Percentiles rank a stretch among this genome's conserved stretches.
Evolutionary conservation across 768 basidiomycete species (phyloP).

Genomic region (Boletellus emodensis): DNA sequence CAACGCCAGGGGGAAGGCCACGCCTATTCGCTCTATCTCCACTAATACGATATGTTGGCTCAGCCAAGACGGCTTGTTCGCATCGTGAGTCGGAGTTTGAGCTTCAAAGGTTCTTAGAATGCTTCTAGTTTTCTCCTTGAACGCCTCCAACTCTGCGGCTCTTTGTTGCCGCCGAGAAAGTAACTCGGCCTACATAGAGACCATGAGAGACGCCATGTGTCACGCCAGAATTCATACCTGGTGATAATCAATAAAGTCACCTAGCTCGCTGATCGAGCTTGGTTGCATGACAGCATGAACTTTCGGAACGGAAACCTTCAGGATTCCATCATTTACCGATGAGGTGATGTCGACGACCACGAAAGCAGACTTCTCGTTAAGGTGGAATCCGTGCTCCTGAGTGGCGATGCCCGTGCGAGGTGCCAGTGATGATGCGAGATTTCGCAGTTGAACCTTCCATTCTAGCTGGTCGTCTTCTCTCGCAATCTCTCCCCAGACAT

Average conservation of each 20-base stretch:
- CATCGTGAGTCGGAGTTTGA: slow-evolving; percentile 33
- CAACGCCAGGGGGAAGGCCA: slow-evolving; percentile 81
- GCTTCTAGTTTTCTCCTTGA: slow-evolving; percentile 75
- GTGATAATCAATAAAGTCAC: slow-evolving; percentile 82
- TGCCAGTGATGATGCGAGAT: slow-evolving; percentile 81
- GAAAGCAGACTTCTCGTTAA: slow-evolving; percentile 73
- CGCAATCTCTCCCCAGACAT: slow-evolving; percentile 61
- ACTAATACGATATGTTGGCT: slow-evolving; percentile 52
- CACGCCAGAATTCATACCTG: slow-evolving; percentile 46
- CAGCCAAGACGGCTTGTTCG: slow-evolving; percentile 46
- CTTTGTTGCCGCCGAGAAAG: slow-evolving; percentile 70
- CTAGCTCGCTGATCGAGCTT: slow-evolving; percentile 85
- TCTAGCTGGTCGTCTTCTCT: slow-evolving; percentile 39
- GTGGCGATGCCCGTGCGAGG: slow-evolving; percentile 43
- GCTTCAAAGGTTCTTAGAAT: slow-evolving; percentile 75
- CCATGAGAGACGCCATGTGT: slow-evolving; percentile 8
- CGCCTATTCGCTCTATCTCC: slow-evolving; percentile 66
- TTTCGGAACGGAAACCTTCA: slow-evolving; percentile 62
- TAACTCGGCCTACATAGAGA: slow-evolving; percentile 59
- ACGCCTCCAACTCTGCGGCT: slow-evolving; percentile 70
- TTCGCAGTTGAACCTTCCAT: slow-evolving; percentile 71
- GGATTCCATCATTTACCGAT: slow-evolving; percentile 28
- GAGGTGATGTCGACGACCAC: slow-evolving; percentile 73
- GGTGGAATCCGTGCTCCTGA: slow-evolving; percentile 44
- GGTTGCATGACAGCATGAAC: slow-evolving; percentile 94